These are phyloP conservation scores for Wolfiporia cocos DNA, from an alignment of 1,284 basidiomycete species.

Conservation along the genomic window DNA sequence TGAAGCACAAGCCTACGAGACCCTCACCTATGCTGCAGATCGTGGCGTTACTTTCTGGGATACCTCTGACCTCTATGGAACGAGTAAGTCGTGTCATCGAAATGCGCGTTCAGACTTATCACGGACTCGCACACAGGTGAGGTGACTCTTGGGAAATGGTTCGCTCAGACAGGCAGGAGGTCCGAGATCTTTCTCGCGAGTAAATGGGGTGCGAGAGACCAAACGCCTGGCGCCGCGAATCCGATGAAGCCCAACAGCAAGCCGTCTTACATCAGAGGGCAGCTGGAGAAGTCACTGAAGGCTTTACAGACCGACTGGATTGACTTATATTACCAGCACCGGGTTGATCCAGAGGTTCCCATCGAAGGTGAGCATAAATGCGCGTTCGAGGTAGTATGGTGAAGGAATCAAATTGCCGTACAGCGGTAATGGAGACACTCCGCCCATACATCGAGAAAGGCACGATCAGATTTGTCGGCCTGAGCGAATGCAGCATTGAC, in stretches of 20 bases:
- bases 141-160: conserved; percentile 17
- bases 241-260: conserved; percentile 1
- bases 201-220: conserved; percentile 28
- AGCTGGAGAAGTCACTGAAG: conserved; percentile 28
- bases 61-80: conserved; percentile 23
- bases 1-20: conserved; percentile 24
- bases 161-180: conserved; percentile 15
- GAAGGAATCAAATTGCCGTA: too few species aligned
- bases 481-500: conserved; percentile 36
- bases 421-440: conserved; percentile 3
- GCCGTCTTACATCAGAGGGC: conserved; percentile 17
- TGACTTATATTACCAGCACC: too few species aligned
- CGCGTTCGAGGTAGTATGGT: too few species aligned
- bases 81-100: too few species aligned
- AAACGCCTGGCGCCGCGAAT: background rate
- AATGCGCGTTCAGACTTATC: too few species aligned
- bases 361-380: conserved; percentile 19
- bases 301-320: conserved; percentile 29
- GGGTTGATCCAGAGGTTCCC: too few species aligned
- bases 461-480: conserved; percentile 35
- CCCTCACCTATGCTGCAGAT: background rate
- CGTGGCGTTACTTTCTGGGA: conserved; percentile 19
- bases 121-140: background rate
- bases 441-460: conserved; percentile 17
- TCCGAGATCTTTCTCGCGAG: conserved; percentile 40